Evolutionary conservation across 495 filamentous ascomycete genomes (phyloP).

Genomic region (Penicillium taxi): DNA sequence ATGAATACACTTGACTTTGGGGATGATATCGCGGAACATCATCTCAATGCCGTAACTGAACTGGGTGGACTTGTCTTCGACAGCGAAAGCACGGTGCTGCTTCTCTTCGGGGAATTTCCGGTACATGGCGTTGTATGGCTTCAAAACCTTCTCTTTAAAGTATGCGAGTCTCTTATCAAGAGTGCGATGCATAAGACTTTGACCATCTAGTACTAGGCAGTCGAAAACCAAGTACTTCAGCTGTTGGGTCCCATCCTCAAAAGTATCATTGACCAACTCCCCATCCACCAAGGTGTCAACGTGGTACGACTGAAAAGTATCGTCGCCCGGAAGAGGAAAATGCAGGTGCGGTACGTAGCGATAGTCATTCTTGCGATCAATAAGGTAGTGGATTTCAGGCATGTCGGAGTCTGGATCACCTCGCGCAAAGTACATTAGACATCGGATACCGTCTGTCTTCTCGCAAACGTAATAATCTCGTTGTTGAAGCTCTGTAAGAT

Average conservation of each 20-base stretch:
- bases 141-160: slow-evolving; percentile 68
- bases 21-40: slow-evolving; percentile 83
- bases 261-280: slow-evolving; percentile 77
- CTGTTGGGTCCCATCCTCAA: slow-evolving; percentile 51
- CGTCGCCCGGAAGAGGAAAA: slow-evolving; percentile 62
- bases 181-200: slow-evolving; percentile 64
- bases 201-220: slow-evolving; percentile 73
- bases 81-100: slow-evolving; percentile 62
- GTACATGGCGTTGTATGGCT: slow-evolving; percentile 69
- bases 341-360: slow-evolving; percentile 72
- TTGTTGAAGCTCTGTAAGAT: slow-evolving; percentile 66
- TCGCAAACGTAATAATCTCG: slow-evolving; percentile 96
- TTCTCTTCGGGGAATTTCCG: slow-evolving; percentile 61
- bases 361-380: slow-evolving; percentile 96
- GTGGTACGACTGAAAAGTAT: slow-evolving; percentile 57
- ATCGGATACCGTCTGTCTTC: slow-evolving; percentile 94
- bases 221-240: slow-evolving; percentile 89
- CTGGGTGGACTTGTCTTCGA: slow-evolving; percentile 81
- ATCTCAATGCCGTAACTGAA: slow-evolving; percentile 79
- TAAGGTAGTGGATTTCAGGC: slow-evolving; percentile 66
- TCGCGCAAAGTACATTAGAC: slow-evolving; percentile 76
- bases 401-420: slow-evolving; percentile 39
- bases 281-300: slow-evolving; percentile 80
- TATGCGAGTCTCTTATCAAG: slow-evolving; percentile 85
- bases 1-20: slow-evolving; percentile 62